Conservation (phyloP, 2,329 filamentous ascomycete genomes). For the Xylaria sp. region DNA sequence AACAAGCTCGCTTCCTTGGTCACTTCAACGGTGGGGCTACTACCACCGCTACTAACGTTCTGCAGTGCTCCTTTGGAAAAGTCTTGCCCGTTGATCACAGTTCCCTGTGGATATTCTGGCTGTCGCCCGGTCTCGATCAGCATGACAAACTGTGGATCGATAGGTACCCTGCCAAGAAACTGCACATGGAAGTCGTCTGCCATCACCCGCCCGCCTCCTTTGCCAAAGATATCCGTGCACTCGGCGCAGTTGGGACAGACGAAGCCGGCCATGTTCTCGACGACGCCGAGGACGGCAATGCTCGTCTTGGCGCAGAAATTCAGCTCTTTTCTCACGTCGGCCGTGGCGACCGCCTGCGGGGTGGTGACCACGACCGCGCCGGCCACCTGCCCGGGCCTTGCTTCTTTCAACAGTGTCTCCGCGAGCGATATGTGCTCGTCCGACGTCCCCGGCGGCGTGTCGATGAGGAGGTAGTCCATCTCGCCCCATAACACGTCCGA, state of each 20-base stretch:
- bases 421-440: constrained; percentile 97
- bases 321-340: constrained; percentile 93
- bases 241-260: constrained; percentile 84
- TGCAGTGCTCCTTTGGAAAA: constrained; percentile 54
- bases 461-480: constrained; percentile 92
- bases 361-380: constrained; percentile 97
- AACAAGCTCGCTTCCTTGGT: constrained; percentile 59
- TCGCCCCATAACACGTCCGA: constrained; percentile 89
- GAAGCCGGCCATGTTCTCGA: constrained; percentile 97
- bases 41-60: constrained; percentile 39
- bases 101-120: constrained; percentile 76
- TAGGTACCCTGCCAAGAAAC: constrained; percentile 87
- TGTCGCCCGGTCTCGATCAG: constrained; percentile 78
- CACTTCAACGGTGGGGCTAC: constrained; percentile 42
- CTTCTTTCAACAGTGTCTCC: constrained; percentile 78
- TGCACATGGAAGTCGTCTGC: constrained; percentile 83
- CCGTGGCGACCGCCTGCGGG: constrained; percentile 91
- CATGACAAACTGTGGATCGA: constrained; percentile 91
- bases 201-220: constrained; percentile 90
- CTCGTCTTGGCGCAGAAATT: constrained; percentile 91
- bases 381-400: constrained; percentile 74
- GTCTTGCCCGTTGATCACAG: constrained; percentile 67
- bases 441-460: constrained; percentile 94
- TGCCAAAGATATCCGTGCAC: constrained; percentile 93
- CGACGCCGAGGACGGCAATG: constrained; percentile 82